These are phyloP conservation scores for Solanum hybrid DNA, from an alignment of 305 asterid genomes.

Conservation along the genomic window DNA sequence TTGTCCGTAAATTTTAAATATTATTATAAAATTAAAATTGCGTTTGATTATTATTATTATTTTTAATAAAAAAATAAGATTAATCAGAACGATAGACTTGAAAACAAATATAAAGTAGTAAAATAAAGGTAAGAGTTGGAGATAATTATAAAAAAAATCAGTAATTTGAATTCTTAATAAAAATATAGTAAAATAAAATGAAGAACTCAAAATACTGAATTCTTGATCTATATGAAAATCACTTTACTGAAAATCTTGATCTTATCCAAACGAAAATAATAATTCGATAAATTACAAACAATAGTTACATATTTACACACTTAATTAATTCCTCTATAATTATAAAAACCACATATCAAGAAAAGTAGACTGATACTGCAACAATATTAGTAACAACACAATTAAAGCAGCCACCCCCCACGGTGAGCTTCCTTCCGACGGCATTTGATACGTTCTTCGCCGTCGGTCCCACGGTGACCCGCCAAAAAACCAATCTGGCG, in stretches of 20 bases:
- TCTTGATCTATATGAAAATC: neutral
- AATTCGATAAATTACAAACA: neutral
- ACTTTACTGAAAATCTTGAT: neutral
- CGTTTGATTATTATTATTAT: no score
- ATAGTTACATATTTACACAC: neutral
- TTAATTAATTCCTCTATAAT: neutral
- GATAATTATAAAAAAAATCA: neutral
- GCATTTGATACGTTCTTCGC: conserved; percentile 18
- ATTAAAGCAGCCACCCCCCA: conserved; percentile 34
- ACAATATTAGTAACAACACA: conserved; percentile 17
- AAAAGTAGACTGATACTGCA: conserved; percentile 55
- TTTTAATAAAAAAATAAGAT: neutral
- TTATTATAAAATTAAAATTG: no score
- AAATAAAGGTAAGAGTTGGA: neutral
- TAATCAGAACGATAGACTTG: neutral
- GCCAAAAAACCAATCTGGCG: conserved; percentile 23
- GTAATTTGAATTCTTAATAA: neutral
- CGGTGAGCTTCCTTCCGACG: conserved; percentile 48
- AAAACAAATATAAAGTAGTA: neutral
- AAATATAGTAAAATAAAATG: neutral
- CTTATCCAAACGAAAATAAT: neutral
- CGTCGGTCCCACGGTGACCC: conserved; percentile 40
- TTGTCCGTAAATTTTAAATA: neutral
- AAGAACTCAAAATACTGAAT: neutral
- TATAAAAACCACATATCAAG: conserved; percentile 63